phyloP scores from a whole-genome alignment of 257 asterid genomes.

The Cordia subcordata region DNA sequence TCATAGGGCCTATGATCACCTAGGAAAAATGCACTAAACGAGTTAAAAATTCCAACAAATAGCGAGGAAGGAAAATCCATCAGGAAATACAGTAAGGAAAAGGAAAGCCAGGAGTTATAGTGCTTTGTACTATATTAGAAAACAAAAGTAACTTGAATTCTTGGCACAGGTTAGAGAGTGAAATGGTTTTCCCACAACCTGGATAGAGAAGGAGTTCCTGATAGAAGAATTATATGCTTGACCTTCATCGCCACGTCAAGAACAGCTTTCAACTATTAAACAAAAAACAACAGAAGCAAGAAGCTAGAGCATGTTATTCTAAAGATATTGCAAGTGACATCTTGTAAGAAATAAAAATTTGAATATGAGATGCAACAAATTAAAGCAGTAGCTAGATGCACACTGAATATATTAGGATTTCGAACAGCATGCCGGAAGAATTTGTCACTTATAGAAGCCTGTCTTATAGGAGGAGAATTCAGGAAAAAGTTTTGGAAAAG shows the following conservation, averaged over 20 bases:
- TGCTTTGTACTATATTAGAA: not conserved
- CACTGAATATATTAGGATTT: no score
- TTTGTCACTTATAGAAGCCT: no score
- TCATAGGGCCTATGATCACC: slow-evolving; percentile 94
- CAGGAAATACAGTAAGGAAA: slow-evolving; percentile 2
- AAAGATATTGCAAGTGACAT: not conserved
- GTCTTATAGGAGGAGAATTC: no score
- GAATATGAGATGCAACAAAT: not conserved
- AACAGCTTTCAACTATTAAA: slow-evolving; percentile 57
- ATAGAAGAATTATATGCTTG: slow-evolving; percentile 78
- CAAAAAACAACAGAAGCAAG: slow-evolving; percentile 8
- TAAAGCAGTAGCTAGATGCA: no score
- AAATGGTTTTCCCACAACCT: slow-evolving; percentile 46
- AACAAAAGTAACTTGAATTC: not conserved
- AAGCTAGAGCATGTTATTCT: not conserved
- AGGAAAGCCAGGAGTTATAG: not conserved
- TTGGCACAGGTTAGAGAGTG: no score
- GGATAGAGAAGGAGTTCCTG: slow-evolving; percentile 99
- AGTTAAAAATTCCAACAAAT: slow-evolving; percentile 25
- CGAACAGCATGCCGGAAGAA: no score
- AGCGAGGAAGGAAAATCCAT: slow-evolving; percentile 12
- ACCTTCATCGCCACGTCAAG: slow-evolving; percentile 69
- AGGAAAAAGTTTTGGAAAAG: no score
- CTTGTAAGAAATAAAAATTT: not conserved
- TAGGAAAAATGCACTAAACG: slow-evolving; percentile 41